Evolutionary conservation across 805 yeast species (phyloP).

Genomic region (Candida koratica): DNA sequence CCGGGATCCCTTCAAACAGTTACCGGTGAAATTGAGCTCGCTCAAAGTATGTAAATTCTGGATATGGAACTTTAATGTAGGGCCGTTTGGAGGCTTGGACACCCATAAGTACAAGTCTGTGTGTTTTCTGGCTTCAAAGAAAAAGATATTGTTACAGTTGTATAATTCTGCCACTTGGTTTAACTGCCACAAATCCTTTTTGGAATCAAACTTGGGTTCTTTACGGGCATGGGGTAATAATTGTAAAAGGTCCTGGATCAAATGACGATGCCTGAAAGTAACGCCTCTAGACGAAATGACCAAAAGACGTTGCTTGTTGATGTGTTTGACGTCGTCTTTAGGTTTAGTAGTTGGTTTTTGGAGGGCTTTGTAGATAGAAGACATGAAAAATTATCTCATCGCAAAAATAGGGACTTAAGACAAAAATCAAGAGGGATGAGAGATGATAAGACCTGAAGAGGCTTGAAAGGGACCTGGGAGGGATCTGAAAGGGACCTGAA

Average conservation of each 20-base stretch:
- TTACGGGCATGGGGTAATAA: constrained; percentile 92
- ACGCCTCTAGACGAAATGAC: constrained; percentile 93
- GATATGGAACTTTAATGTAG: constrained; percentile 87
- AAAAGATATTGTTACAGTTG: constrained; percentile 92
- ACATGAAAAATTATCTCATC: constrained; percentile 24
- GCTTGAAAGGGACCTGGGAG: too few species aligned
- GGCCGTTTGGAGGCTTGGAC: constrained; percentile 96
- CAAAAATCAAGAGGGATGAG: too few species aligned
- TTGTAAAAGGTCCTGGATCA: constrained; percentile 73
- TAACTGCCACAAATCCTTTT: constrained; percentile 79
- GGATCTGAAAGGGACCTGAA: too few species aligned
- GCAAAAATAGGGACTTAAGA: too few species aligned
- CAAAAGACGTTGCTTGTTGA: constrained; percentile 84
- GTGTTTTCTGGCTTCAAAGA: constrained; percentile 95
- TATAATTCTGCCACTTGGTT: constrained; percentile 95
- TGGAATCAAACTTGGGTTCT: constrained; percentile 93
- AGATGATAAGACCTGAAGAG: too few species aligned
- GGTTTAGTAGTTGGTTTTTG: constrained; percentile 47
- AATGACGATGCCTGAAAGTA: constrained; percentile 91
- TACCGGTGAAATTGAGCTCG: constrained; percentile 94
- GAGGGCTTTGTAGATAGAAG: constrained; percentile 45
- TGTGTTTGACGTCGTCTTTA: constrained; percentile 47
- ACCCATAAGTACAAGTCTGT: constrained; percentile 93
- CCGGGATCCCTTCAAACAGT: constrained; percentile 91
- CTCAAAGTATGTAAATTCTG: constrained; percentile 95